Conservation (phyloP, 2,329 filamentous ascomycete genomes). For the Cladophialophora exuberans region DNA sequence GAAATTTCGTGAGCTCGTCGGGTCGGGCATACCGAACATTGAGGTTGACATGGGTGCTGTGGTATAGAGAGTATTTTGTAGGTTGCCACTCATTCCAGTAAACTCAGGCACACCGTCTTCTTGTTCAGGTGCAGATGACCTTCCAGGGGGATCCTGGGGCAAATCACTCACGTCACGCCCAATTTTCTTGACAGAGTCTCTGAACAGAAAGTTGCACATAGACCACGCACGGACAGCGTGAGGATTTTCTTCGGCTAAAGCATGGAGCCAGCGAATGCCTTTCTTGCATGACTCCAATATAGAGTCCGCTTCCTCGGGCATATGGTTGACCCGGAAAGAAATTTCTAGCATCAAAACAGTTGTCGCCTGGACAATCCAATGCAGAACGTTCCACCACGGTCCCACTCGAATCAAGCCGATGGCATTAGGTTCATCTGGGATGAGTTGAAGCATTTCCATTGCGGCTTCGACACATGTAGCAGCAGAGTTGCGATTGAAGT, state of each 20-base stretch:
- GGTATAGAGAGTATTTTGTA: constrained; percentile 4
- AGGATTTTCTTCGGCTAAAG: constrained; percentile 42
- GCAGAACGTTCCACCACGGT: constrained; percentile 51
- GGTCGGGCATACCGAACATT: constrained; percentile 18
- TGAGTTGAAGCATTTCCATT: constrained; percentile 42
- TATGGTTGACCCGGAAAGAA: constrained; percentile 48
- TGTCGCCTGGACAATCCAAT: constrained; percentile 49
- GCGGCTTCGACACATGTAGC: constrained; percentile 45
- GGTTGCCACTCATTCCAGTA: constrained; percentile 1
- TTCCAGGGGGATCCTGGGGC: constrained; percentile 30
- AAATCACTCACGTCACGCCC: constrained; percentile 38
- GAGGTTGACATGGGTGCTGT: constrained; percentile 9
- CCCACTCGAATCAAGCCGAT: constrained; percentile 44
- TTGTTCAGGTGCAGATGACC: constrained; percentile 7
- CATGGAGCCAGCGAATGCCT: constrained; percentile 47
- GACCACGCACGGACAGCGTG: constrained; percentile 48
- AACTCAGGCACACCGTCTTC: constrained; percentile 18
- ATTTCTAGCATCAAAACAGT: constrained; percentile 52
- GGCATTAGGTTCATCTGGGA: constrained; percentile 48
- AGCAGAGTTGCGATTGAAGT: constrained; percentile 46
- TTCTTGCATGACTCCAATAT: constrained; percentile 46
- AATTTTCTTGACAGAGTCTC: constrained; percentile 39
- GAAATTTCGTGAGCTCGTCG: constrained; percentile 22
- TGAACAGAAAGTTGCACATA: constrained; percentile 44
- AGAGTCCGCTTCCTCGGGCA: constrained; percentile 43